phyloP scores from a whole-genome alignment of 768 basidiomycete species.

The Mycena galericulata region DNA sequence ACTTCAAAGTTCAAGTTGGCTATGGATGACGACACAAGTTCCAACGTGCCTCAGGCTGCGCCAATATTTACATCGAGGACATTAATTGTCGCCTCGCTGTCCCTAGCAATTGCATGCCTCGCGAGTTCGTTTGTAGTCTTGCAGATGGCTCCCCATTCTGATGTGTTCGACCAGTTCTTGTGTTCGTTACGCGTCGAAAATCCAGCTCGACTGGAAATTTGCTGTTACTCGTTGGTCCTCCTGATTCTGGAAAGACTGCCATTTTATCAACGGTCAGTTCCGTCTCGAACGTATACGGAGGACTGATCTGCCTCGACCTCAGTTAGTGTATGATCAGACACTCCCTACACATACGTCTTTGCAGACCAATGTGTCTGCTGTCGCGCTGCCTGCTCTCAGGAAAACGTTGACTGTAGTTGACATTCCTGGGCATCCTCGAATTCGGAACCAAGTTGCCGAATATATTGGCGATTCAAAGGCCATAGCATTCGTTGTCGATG shows the following conservation, averaged over 20 bases:
- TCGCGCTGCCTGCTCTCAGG: slow-evolving; percentile 55
- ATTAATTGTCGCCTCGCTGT: slow-evolving; percentile 56
- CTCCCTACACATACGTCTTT: slow-evolving; percentile 82
- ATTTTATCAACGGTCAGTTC: slow-evolving; percentile 75
- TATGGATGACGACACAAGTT: slow-evolving; percentile 36
- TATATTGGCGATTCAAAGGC: slow-evolving; percentile 71
- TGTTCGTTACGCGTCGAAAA: slow-evolving; percentile 57
- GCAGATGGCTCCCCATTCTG: slow-evolving; percentile 3
- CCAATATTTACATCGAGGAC: slow-evolving; percentile 53
- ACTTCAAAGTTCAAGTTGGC: neutral
- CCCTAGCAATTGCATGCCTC: slow-evolving; percentile 56
- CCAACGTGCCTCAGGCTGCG: slow-evolving; percentile 49
- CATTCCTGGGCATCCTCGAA: slow-evolving; percentile 87
- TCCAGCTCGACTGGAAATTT: slow-evolving; percentile 64
- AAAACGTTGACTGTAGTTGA: slow-evolving; percentile 72
- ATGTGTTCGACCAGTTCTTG: slow-evolving; percentile 50
- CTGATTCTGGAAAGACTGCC: slow-evolving; percentile 86
- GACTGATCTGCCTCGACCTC: slow-evolving; percentile 17
- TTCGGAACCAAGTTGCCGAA: slow-evolving; percentile 80
- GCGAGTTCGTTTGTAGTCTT: slow-evolving; percentile 50
- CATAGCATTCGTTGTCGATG: slow-evolving; percentile 84
- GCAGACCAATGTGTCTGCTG: slow-evolving; percentile 72
- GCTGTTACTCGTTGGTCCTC: slow-evolving; percentile 81
- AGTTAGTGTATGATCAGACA: slow-evolving; percentile 77
- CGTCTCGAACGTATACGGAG: neutral